These are phyloP conservation scores for Nitzschia sp. DNA, from an alignment of 108 stramenopile genomes.

Conservation along the genomic window DNA sequence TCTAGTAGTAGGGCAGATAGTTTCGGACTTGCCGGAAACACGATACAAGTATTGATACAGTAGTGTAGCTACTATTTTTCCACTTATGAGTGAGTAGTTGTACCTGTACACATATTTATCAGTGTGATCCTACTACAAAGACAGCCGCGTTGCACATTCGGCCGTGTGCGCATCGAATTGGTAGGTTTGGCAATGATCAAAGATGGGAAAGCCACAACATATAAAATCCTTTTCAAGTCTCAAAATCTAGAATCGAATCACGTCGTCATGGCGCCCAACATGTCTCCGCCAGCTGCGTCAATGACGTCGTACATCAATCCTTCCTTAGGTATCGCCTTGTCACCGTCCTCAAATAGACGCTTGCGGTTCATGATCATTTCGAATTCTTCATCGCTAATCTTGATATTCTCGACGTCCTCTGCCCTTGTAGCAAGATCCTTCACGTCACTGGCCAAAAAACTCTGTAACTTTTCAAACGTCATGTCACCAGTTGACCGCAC, in stretches of 20 bases:
- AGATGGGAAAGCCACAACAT: too few relatives aligned
- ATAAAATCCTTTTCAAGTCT: too few relatives aligned
- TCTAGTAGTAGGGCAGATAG: not conserved
- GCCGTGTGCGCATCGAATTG: too few relatives aligned
- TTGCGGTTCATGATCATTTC: conserved; percentile 86
- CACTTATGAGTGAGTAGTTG: too few relatives aligned
- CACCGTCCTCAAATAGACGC: conserved; percentile 70
- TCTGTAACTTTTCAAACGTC: conserved; percentile 62
- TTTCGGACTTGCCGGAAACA: not conserved
- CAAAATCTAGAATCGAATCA: too few relatives aligned
- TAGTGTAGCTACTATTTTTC: too few relatives aligned
- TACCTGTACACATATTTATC: too few relatives aligned
- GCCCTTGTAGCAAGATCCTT: conserved; percentile 80
- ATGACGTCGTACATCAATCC: conserved; percentile 93
- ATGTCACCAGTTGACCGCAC: conserved; percentile 74
- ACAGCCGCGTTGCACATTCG: too few relatives aligned
- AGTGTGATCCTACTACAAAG: too few relatives aligned
- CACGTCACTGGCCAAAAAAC: conserved; percentile 88
- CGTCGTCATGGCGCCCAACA: conserved; percentile 57
- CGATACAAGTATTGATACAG: not conserved
- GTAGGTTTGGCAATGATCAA: too few relatives aligned
- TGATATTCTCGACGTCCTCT: conserved; percentile 68
- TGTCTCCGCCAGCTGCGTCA: conserved; percentile 70
- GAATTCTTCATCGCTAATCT: conserved; percentile 87
- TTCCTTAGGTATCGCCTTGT: conserved; percentile 70